phyloP scores from a whole-genome alignment of 139 green algal species.

The Pleodorina starrii region DNA sequence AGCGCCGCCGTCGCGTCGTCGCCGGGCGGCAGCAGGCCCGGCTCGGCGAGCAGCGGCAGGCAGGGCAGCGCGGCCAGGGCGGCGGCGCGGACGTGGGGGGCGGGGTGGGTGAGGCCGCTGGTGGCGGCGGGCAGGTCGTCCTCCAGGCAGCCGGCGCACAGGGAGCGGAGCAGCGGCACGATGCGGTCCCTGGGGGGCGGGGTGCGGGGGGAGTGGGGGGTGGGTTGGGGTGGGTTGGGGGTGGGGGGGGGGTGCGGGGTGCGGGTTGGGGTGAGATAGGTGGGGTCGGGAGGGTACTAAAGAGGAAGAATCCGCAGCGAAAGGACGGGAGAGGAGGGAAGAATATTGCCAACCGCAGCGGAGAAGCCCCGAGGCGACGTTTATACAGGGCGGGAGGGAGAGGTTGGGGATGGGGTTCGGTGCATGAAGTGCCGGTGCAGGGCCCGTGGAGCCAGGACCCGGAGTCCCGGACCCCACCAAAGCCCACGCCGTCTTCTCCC shows the following conservation, averaged over 20 bases:
- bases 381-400: no score
- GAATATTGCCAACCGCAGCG: no score
- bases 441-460: no score
- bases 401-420: no score
- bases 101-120: conserved; percentile 61
- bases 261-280: neutral
- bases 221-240: neutral
- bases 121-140: conserved; percentile 74
- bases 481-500: no score
- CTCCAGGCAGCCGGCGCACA: conserved; percentile 71
- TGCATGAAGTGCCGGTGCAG: no score
- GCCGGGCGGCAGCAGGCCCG: conserved; percentile 40
- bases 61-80: conserved; percentile 74
- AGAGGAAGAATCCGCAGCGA: no score
- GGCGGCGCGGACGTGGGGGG: conserved; percentile 70
- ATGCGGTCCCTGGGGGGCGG: conserved; percentile 73
- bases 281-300: no score
- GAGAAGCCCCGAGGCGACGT: no score
- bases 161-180: conserved; percentile 73
- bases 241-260: neutral
- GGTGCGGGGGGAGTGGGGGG: neutral
- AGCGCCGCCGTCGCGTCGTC: conserved; percentile 51
- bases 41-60: conserved; percentile 67
- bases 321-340: no score
- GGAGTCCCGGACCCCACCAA: no score